phyloP scores from a whole-genome alignment of 2,329 filamentous ascomycete species.

The Karstenula rhodostoma region DNA sequence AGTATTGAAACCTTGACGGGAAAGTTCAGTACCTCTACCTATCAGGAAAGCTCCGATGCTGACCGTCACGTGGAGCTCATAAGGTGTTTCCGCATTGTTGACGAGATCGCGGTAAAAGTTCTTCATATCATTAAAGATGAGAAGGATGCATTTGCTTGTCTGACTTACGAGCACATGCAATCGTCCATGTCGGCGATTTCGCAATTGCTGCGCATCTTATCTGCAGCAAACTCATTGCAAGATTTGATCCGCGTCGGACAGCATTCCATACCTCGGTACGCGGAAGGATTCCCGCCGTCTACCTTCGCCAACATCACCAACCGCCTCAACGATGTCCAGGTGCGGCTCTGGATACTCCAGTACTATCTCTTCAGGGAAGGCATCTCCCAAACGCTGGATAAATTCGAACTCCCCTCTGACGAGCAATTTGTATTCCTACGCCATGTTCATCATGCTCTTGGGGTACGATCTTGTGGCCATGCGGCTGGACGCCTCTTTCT shows the following conservation, averaged over 20 bases:
- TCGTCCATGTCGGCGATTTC: slow-evolving; percentile 76
- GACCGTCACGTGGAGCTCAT: slow-evolving; percentile 76
- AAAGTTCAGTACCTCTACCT: slow-evolving; percentile 70
- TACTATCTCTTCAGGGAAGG: slow-evolving; percentile 82
- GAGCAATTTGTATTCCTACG: slow-evolving; percentile 82
- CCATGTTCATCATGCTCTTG: slow-evolving; percentile 82
- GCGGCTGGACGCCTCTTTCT: slow-evolving; percentile 86
- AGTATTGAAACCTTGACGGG: slow-evolving; percentile 83
- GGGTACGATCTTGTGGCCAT: slow-evolving; percentile 85
- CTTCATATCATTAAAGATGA: slow-evolving; percentile 73
- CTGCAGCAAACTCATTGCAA: slow-evolving; percentile 81
- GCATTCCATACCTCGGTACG: slow-evolving; percentile 63
- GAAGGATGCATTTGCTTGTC: slow-evolving; percentile 76
- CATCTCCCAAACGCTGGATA: slow-evolving; percentile 69
- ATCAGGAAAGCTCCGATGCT: slow-evolving; percentile 63
- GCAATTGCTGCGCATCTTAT: slow-evolving; percentile 76
- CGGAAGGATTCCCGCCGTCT: slow-evolving; percentile 58
- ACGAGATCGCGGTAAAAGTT: slow-evolving; percentile 76
- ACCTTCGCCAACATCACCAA: slow-evolving; percentile 62
- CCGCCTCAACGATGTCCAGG: slow-evolving; percentile 84
- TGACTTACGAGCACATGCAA: slow-evolving; percentile 80
- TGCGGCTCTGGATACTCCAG: slow-evolving; percentile 86
- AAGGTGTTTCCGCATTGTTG: slow-evolving; percentile 78
- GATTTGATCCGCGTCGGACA: slow-evolving; percentile 85
- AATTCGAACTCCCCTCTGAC: slow-evolving; percentile 72